Evolutionary conservation across 345 rosid genomes (phyloP).

Genomic region (Citrus medica): DNA sequence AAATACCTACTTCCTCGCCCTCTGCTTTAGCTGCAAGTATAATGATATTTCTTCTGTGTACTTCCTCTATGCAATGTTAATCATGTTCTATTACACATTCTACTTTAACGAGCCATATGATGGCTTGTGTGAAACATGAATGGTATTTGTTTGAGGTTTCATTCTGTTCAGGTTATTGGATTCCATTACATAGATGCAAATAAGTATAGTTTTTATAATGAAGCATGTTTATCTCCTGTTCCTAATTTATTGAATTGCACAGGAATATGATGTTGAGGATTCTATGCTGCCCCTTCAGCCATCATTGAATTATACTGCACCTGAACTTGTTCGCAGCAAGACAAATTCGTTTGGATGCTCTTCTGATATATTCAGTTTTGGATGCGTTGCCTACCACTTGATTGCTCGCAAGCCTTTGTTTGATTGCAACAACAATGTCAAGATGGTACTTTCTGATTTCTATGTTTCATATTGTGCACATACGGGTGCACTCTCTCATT

Average conservation of each 20-base stretch:
- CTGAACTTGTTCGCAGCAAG: constrained; percentile 82
- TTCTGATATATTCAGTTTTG: constrained; percentile 95
- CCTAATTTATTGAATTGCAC: constrained; percentile 18
- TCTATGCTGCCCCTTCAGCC: constrained; percentile 92
- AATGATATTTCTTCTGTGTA: background rate
- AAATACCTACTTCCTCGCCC: background rate
- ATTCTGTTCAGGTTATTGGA: background rate
- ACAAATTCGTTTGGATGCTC: constrained; percentile 63
- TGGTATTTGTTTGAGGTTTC: background rate
- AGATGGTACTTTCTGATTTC: constrained; percentile 58
- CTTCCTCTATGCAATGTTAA: background rate
- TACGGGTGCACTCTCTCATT: background rate
- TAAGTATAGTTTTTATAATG: background rate
- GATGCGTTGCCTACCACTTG: constrained; percentile 90
- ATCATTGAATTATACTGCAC: constrained; percentile 86
- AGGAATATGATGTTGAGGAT: constrained; percentile 99
- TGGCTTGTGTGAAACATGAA: background rate
- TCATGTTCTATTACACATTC: background rate
- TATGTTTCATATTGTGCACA: background rate
- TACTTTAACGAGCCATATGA: background rate
- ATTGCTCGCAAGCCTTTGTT: constrained; percentile 86
- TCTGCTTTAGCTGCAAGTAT: background rate
- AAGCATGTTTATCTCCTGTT: constrained; percentile 8
- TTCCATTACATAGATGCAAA: background rate
- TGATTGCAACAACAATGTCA: constrained; percentile 93